Conservation (phyloP, 139 green algal genomes). For the Ulvella scutata region DNA sequence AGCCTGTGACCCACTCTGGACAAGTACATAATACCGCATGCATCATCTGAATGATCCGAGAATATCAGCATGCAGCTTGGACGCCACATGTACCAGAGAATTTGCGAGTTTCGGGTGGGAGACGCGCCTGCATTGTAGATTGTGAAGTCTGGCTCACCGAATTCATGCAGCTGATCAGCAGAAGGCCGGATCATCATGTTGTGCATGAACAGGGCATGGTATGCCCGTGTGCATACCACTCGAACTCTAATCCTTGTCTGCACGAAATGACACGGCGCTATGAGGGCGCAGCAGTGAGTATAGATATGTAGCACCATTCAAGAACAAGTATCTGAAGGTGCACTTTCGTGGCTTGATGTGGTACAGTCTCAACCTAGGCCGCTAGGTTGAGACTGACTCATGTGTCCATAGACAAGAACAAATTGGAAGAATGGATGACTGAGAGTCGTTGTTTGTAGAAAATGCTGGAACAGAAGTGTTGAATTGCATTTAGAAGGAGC, state of each 20-base stretch:
- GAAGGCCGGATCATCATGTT: constrained; percentile 93
- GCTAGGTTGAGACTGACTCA: background rate
- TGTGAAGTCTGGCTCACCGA: constrained; percentile 80
- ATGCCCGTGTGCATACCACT: constrained; percentile 71
- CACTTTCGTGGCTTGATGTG: background rate
- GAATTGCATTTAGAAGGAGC: background rate
- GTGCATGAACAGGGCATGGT: constrained; percentile 93
- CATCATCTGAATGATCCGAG: background rate
- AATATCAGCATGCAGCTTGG: constrained; percentile 27
- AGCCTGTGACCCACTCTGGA: no score
- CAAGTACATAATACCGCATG: no score
- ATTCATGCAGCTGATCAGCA: constrained; percentile 57
- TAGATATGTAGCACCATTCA: background rate
- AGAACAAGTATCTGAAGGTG: background rate
- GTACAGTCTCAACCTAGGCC: background rate
- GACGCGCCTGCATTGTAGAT: constrained; percentile 77
- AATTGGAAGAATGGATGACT: background rate
- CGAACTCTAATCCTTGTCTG: constrained; percentile 49
- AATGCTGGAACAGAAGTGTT: background rate
- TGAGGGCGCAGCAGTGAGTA: background rate
- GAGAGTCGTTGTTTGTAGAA: background rate
- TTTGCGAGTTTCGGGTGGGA: no score
- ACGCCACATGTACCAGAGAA: background rate
- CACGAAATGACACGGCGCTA: background rate
- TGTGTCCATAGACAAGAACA: background rate